Percentiles rank a stretch among this genome's conserved stretches.
Evolutionary conservation across 371 early-diverging fungal species (phyloP).

Genomic region (Mucor irregularis): DNA sequence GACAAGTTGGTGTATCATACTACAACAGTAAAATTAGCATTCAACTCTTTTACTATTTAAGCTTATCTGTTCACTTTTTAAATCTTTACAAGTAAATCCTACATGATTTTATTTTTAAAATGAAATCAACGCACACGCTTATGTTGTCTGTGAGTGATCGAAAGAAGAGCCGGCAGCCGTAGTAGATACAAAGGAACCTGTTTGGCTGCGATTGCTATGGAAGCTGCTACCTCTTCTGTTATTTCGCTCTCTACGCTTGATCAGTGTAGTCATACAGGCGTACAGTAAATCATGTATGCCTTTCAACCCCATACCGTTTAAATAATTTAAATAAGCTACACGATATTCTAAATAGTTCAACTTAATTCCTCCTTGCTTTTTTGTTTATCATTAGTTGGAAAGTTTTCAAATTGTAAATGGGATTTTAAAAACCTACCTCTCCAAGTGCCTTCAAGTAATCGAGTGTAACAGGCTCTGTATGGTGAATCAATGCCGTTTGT

Average conservation of each 20-base stretch:
- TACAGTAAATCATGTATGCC: conserved; percentile 52
- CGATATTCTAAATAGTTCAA: conserved; percentile 50
- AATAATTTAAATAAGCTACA: conserved; percentile 46
- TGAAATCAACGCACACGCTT: too few relatives aligned
- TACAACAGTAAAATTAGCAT: conserved; percentile 5
- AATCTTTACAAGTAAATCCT: too few relatives aligned
- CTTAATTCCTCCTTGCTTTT: conserved; percentile 37
- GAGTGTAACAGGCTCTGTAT: conserved; percentile 28
- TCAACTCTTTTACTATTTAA: not conserved
- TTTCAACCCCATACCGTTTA: conserved; percentile 42
- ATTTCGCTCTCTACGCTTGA: too few relatives aligned
- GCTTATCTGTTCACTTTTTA: not conserved
- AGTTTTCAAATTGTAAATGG: too few relatives aligned
- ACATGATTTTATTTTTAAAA: too few relatives aligned
- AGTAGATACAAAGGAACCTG: not conserved
- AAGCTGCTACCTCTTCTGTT: not conserved
- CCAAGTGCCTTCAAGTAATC: conserved; percentile 2
- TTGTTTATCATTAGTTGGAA: not conserved
- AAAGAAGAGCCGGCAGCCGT: too few relatives aligned
- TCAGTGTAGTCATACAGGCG: conserved; percentile 46
- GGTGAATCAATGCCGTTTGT: not conserved
- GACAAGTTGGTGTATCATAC: conserved; percentile 9
- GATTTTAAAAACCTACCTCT: too few relatives aligned
- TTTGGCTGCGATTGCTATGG: not conserved
- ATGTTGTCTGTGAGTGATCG: too few relatives aligned